Conservation (phyloP, 805 yeast genomes). For the Ogataea minuta region DNA sequence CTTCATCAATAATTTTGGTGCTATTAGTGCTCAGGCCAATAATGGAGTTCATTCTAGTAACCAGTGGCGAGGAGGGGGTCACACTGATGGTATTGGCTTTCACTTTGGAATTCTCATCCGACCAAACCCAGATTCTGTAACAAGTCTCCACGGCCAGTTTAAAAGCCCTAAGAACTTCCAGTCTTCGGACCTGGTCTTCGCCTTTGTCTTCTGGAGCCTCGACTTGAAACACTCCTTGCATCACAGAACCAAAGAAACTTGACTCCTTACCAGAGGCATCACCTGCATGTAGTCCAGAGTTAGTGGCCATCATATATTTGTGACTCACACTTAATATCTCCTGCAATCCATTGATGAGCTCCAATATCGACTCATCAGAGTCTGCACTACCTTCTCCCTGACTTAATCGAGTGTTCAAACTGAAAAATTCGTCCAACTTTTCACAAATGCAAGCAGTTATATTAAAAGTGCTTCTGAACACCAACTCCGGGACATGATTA, state of each 20-base stretch:
- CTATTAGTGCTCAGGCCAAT: conserved; percentile 6
- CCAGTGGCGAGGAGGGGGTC: conserved; percentile 15
- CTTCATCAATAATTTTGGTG: conserved; percentile 13
- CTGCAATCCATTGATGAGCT: conserved; percentile 58
- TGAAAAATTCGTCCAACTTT: conserved; percentile 28
- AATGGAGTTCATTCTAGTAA: conserved; percentile 19
- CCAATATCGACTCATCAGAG: conserved; percentile 41
- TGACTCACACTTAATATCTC: conserved; percentile 61
- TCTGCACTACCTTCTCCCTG: conserved; percentile 19
- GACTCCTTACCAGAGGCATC: conserved; percentile 33
- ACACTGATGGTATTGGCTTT: conserved; percentile 7
- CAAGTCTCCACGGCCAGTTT: conserved; percentile 55
- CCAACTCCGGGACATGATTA: conserved; percentile 27
- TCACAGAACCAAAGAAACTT: conserved; percentile 64
- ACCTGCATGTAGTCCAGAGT: conserved; percentile 19
- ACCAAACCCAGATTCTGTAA: conserved; percentile 69
- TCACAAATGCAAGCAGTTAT: conserved; percentile 29
- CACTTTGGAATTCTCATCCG: conserved; percentile 43
- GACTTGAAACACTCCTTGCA: conserved; percentile 75
- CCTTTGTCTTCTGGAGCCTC: conserved; percentile 58
- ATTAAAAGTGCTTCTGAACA: conserved; percentile 23
- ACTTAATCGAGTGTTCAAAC: conserved; percentile 18
- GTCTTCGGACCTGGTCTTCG: conserved; percentile 51
- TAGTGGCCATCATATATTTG: conserved; percentile 39
- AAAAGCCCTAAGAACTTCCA: conserved; percentile 60